A percentile compares a stretch with the other conserved stretches of the same genome.
Conservation (phyloP, 371 early-diverging fungal species). For the Syncephalastrum racemosum region DNA sequence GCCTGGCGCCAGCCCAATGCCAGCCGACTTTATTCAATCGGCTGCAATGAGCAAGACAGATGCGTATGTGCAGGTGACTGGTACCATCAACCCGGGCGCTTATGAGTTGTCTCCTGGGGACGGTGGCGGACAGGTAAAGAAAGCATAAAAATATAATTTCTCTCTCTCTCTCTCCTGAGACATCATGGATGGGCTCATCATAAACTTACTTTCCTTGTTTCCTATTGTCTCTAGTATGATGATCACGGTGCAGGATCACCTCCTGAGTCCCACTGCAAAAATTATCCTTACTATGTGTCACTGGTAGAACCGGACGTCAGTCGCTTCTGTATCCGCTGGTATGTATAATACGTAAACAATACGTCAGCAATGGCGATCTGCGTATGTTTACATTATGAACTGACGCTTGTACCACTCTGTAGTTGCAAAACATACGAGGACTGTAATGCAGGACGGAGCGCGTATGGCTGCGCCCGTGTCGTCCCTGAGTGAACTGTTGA, state of each 20-base stretch:
- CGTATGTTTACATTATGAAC: background rate
- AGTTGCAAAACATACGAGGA: constrained; percentile 30
- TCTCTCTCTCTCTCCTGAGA: background rate
- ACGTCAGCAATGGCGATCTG: background rate
- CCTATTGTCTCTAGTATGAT: constrained; percentile 27
- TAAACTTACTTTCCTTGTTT: constrained; percentile 8
- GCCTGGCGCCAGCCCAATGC: constrained; percentile 30
- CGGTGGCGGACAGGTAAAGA: constrained; percentile 49
- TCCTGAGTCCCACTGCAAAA: constrained; percentile 27
- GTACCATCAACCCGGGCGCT: constrained; percentile 39
- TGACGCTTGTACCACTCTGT: background rate
- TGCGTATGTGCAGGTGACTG: constrained; percentile 46
- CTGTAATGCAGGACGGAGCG: constrained; percentile 31
- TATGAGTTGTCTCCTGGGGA: constrained; percentile 36
- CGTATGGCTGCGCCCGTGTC: constrained; percentile 32
- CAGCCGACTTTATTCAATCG: constrained; percentile 43
- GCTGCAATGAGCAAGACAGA: constrained; percentile 28
- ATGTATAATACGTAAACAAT: background rate
- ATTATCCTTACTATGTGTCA: constrained; percentile 42
- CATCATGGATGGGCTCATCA: background rate
- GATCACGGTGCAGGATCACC: constrained; percentile 25
- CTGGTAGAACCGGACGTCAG: constrained; percentile 39
- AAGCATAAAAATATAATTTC: background rate
- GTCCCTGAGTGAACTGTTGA: constrained; percentile 22
- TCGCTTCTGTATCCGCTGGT: constrained; percentile 44